A percentile compares a stretch with the other conserved stretches of the same genome.
Conservation (phyloP, 495 filamentous ascomycete genomes). For the Xylaria flabelliformis region DNA sequence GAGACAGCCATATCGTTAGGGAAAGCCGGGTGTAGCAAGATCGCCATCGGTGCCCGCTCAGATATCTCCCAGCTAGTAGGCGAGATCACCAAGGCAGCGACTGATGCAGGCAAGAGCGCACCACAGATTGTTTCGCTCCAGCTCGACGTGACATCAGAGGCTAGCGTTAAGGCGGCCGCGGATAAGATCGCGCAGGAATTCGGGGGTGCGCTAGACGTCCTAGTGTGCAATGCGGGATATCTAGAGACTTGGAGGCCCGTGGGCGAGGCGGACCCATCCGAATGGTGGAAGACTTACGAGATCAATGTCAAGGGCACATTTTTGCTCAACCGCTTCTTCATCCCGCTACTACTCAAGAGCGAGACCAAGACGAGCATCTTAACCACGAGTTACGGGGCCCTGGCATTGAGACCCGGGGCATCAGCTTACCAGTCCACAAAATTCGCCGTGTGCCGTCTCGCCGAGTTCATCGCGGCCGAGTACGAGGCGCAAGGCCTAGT, state of each 20-base stretch:
- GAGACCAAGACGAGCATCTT: slow-evolving; percentile 46
- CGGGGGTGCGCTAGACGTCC: slow-evolving; percentile 47
- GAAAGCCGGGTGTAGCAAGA: slow-evolving; percentile 47
- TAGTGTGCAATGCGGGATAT: slow-evolving; percentile 54
- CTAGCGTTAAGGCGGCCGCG: slow-evolving; percentile 43
- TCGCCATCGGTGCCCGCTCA: slow-evolving; percentile 53
- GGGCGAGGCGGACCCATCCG: slow-evolving; percentile 39
- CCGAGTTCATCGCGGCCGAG: slow-evolving; percentile 52
- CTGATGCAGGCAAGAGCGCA: slow-evolving; percentile 37
- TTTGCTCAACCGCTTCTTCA: slow-evolving; percentile 48
- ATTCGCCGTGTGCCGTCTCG: slow-evolving; percentile 48
- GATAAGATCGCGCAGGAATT: slow-evolving; percentile 40
- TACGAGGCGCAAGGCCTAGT: slow-evolving; percentile 51
- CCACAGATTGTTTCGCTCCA: slow-evolving; percentile 51
- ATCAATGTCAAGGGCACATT: slow-evolving; percentile 54
- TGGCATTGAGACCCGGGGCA: slow-evolving; percentile 30
- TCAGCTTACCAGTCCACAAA: slow-evolving; percentile 52
- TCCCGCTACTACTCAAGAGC: slow-evolving; percentile 50
- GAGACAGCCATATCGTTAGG: slow-evolving; percentile 57
- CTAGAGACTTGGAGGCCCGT: slow-evolving; percentile 44
- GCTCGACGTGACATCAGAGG: slow-evolving; percentile 51
- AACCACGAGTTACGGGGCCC: slow-evolving; percentile 43
- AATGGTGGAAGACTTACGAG: slow-evolving; percentile 52
- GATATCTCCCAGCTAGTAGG: slow-evolving; percentile 41
- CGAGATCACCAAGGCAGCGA: slow-evolving; percentile 44